Base-by-base conservation (phyloP, 2,329 filamentous ascomycete genomes). In the Fusarium fujikuroi region DNA sequence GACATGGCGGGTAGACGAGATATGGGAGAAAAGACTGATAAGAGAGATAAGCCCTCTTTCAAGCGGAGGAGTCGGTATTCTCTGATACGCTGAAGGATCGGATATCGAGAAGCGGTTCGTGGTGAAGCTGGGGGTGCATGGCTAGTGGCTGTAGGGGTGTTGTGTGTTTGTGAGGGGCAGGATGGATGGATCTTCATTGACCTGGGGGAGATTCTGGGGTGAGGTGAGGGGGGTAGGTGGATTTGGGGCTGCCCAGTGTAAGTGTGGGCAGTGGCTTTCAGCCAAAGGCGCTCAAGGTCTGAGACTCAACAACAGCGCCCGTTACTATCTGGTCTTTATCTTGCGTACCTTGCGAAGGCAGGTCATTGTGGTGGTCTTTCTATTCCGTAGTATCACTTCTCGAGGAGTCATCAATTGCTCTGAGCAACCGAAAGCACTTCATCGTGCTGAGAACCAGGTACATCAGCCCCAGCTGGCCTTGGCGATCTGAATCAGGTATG, bases 191-290 rank as follows among this genome's bases (percentile, higher is more conserved):
- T 70, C 61, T 71, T 23, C 16, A 36, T 34, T 50, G 49, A 58
- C 42, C 64, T 61, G 53, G 64, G 69, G 63, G 49, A 63, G 58
- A 67, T 63, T 67, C 54, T 54, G 66, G 70, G 70, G 70, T 66
- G 64, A 70, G 59, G 52, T 60, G 62, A 52, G 44, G 63, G 63
- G 63, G 11, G 12, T 32, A 32, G 46, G 57, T 72, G 66, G 57
- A 32, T 57, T 66, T 49, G 56, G 42, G 44, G 50, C 56, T 63
- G 34, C 30, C 49, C 49, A n/a, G 52, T 54, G 43, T 66, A 46
- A 69, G 59, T 47, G 60, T 42, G 64, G 53, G 47, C 25, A 44
- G 52, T 70, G 70, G 70, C 57, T 67, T 67, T 57, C 30, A 58
- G 46, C 58, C 62, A 73, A 36, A 36, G 40, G n/a, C 36, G 47